These are phyloP conservation scores for Leptographium wingfieldii DNA, from an alignment of 2,329 filamentous ascomycete species.

Conservation along the genomic window DNA sequence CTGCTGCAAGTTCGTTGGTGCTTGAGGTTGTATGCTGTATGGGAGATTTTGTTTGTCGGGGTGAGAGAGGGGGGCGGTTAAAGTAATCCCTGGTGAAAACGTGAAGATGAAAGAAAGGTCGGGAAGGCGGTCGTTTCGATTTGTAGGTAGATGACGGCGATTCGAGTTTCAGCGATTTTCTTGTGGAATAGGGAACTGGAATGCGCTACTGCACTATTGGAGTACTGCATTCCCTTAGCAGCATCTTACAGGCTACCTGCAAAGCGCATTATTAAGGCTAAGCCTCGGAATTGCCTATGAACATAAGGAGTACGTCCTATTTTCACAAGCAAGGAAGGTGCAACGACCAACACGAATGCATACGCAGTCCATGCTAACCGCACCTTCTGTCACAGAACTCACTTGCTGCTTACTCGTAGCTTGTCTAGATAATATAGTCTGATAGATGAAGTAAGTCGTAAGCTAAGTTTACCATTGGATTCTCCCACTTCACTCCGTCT, in stretches of 20 bases:
- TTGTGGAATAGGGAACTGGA: background rate
- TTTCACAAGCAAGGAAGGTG: background rate
- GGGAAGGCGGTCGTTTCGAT: background rate
- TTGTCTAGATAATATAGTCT: background rate
- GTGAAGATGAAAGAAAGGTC: background rate
- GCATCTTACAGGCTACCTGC: background rate
- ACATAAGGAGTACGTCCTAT: background rate
- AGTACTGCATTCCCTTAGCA: background rate
- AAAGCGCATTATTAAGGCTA: background rate
- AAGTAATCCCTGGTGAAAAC: background rate
- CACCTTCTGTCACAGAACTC: background rate
- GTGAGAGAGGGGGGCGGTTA: background rate
- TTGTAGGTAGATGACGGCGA: slow-evolving; percentile 3
- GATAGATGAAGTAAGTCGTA: background rate
- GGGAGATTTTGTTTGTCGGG: background rate
- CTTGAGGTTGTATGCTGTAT: no score
- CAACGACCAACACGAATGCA: background rate
- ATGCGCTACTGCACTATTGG: slow-evolving; percentile 2
- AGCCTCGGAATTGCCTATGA: background rate
- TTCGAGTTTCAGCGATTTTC: slow-evolving; percentile 6
- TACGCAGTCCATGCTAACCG: background rate
- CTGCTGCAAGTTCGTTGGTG: background rate
- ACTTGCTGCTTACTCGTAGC: background rate
- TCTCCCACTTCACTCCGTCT: background rate
- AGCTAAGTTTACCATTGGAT: background rate